These are phyloP conservation scores for Effrenium voratum DNA, from an alignment of 73 alveolate genomes.

Conservation along the genomic window DNA sequence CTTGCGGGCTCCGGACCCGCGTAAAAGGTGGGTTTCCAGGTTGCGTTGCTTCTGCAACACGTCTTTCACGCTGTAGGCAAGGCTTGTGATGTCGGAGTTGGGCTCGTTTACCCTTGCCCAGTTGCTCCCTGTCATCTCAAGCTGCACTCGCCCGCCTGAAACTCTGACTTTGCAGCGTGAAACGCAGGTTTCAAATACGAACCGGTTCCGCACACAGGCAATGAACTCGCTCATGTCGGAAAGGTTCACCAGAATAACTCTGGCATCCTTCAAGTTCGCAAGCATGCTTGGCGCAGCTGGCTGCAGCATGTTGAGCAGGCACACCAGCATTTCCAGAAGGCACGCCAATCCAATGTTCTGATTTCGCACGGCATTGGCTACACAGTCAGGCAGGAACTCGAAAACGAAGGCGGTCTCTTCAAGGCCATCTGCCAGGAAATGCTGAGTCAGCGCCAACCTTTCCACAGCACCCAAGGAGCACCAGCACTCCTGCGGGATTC, in stretches of 20 bases:
- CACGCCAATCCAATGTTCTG: conserved; percentile 76
- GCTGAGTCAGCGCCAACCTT: conserved; percentile 47
- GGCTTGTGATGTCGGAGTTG: conserved; percentile 76
- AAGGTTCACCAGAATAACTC: conserved; percentile 66
- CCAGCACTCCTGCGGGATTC: conserved; percentile 92
- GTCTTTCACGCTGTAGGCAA: conserved; percentile 87
- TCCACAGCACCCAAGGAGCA: conserved; percentile 31
- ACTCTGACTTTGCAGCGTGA: conserved; percentile 71
- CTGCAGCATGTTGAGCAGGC: conserved; percentile 79
- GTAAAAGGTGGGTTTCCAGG: conserved; percentile 58
- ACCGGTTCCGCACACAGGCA: conserved; percentile 86
- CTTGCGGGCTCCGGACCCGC: no score
- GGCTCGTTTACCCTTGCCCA: conserved; percentile 91
- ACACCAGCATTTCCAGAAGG: conserved; percentile 49
- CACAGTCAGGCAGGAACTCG: conserved; percentile 83
- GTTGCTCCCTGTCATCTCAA: conserved; percentile 92
- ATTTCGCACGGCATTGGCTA: conserved; percentile 87
- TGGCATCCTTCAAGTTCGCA: conserved; percentile 48
- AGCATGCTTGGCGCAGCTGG: conserved; percentile 83
- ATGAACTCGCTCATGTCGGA: conserved; percentile 89
- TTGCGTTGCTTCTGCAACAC: conserved; percentile 78
- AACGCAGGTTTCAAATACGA: conserved; percentile 69
- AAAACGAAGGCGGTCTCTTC: conserved; percentile 78
- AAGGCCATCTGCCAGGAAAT: conserved; percentile 76
- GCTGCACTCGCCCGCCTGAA: conserved; percentile 50